Evolutionary conservation across 2,329 filamentous ascomycete genomes (phyloP), one percentile per base, ranked within the genome.

Genomic region (Fusarium sublunatum): DNA sequence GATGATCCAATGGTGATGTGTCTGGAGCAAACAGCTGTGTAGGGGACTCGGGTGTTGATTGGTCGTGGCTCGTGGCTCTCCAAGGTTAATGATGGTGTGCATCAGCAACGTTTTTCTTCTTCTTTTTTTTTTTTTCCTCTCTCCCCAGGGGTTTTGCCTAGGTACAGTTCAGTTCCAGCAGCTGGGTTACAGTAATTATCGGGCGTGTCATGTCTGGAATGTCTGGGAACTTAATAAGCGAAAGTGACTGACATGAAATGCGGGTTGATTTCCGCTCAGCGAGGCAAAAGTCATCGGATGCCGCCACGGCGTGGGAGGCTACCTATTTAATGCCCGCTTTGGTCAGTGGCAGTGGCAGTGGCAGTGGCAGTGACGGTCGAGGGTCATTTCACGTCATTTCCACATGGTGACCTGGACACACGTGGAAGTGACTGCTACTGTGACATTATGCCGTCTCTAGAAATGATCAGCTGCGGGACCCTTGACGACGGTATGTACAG

Each of bases 371-470:
- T 13, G 8, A 19, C 19, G 19, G 19, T 19, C 19, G 19, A 19
- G 19, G 19, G n/a, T n/a, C n/a, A n/a, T n/a, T n/a, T n/a, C n/a
- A n/a, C 36, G 56, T 60, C 57, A 60, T 59, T 42, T 35, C 57
- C 47, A 60, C 57, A 60, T 58, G 53, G 55, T 48, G 50, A 26
- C 49, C 29, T 25, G 32, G 12, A 50, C 45, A 47, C 58, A 62
- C 58, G 61, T 64, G 61, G 61, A 44, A 46, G 57, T 25, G 28
- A 60, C 45, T 53, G 19, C 50, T 29, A 53, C 44, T 25, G 44
- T 50, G 35, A 50, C 35, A 53, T 19, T 19, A 19, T 19, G 19
- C 19, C 19, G 2, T 32, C 31, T 32, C 12, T 32, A 32, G 31
- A 32, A 32, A n/a, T 32, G 31, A 32, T 32, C 31, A 13, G 19